Percentiles rank a stretch among this genome's conserved stretches.
phyloP scores from a whole-genome alignment of 2,329 filamentous ascomycete species.

The Ophiostoma sp. region DNA sequence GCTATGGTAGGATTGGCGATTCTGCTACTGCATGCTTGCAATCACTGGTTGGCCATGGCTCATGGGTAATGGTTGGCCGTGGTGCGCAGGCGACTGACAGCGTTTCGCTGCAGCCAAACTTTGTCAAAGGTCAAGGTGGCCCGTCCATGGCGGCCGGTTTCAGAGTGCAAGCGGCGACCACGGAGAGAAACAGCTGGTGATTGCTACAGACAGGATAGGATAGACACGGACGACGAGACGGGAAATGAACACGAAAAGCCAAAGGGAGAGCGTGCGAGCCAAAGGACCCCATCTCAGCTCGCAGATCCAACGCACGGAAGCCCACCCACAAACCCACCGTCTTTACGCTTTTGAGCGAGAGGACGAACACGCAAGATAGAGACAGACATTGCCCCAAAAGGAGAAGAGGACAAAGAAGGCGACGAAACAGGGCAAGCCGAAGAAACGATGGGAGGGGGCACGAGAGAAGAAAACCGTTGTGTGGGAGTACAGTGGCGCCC shows the following conservation, averaged over 20 bases:
- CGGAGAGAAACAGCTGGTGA: too few species aligned
- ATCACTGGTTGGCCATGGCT: neutral
- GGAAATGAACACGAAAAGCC: neutral
- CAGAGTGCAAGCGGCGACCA: neutral
- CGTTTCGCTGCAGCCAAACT: neutral
- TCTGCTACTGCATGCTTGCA: neutral
- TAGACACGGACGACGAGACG: too few species aligned
- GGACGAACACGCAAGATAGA: neutral
- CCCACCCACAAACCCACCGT: neutral
- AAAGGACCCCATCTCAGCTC: slow-evolving; percentile 18
- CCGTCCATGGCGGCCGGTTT: slow-evolving; percentile 1
- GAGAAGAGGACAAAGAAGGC: slow-evolving; percentile 3
- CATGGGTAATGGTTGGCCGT: neutral
- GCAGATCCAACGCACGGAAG: slow-evolving; percentile 17
- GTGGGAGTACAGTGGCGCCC: slow-evolving; percentile 7
- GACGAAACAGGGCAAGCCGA: neutral
- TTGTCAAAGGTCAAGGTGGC: neutral
- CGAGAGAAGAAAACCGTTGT: neutral
- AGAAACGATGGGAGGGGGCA: neutral
- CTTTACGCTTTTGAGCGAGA: neutral
- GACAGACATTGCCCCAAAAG: neutral
- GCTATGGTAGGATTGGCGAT: neutral
- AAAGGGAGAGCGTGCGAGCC: neutral
- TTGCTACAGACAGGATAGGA: too few species aligned
- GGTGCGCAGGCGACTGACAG: neutral